phyloP scores from a whole-genome alignment of 345 rosid species.

The Cardamine chenopodiifolia region DNA sequence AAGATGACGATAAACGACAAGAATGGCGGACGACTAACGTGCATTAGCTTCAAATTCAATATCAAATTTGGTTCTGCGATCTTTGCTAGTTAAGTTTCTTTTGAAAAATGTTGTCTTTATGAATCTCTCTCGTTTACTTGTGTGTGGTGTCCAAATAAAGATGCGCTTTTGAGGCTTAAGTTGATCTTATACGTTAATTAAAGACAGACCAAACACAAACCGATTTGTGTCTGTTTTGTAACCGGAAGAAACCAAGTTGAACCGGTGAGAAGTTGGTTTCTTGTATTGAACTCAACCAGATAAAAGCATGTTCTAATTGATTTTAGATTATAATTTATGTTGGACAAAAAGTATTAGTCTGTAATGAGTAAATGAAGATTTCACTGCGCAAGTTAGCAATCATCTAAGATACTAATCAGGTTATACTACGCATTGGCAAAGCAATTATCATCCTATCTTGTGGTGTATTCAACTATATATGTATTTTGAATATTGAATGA shows the following conservation, averaged over 20 bases:
- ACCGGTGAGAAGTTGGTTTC: too few relatives aligned
- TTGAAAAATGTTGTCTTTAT: not conserved
- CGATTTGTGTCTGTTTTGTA: not conserved
- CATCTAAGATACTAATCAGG: too few relatives aligned
- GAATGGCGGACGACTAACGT: constrained; percentile 48
- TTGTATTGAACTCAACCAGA: not conserved
- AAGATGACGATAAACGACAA: constrained; percentile 57
- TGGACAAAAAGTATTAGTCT: too few relatives aligned
- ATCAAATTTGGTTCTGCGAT: constrained; percentile 17
- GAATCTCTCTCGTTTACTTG: constrained; percentile 6
- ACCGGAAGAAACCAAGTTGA: too few relatives aligned
- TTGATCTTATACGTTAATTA: not conserved
- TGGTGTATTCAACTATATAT: too few relatives aligned
- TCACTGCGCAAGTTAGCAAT: too few relatives aligned
- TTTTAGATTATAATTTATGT: too few relatives aligned
- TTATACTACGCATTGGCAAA: too few relatives aligned
- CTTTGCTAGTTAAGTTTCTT: constrained; percentile 25
- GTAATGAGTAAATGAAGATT: too few relatives aligned
- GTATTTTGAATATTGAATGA: too few relatives aligned
- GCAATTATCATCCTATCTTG: too few relatives aligned
- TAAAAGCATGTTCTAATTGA: not conserved
- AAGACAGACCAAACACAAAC: not conserved
- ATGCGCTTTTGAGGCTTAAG: not conserved
- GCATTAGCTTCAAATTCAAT: constrained; percentile 60
- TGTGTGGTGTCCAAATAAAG: constrained; percentile 27